Conservation (phyloP, 331 rosid species). For the Cydonia oblonga region DNA sequence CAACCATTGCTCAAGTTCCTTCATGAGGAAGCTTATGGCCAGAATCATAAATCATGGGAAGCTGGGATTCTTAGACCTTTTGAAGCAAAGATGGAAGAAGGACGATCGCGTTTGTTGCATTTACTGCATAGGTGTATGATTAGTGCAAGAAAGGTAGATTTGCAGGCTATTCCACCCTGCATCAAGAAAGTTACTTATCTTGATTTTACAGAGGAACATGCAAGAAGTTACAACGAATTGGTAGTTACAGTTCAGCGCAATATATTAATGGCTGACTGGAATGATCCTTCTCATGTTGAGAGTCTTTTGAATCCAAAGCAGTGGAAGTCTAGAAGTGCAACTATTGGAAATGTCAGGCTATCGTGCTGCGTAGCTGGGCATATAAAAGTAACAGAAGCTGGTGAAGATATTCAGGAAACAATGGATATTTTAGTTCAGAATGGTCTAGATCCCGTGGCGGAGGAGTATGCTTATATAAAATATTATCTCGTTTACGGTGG, state of each 20-base stretch:
- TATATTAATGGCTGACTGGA: constrained; percentile 97
- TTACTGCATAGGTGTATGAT: constrained; percentile 78
- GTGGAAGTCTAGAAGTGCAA: constrained; percentile 75
- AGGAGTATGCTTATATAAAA: constrained; percentile 62
- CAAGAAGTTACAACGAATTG: constrained; percentile 83
- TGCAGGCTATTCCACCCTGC: constrained; percentile 83
- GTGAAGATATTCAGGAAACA: constrained; percentile 95
- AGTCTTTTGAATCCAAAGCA: constrained; percentile 87
- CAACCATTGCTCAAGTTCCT: constrained; percentile 92
- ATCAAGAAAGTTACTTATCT: constrained; percentile 53
- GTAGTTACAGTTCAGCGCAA: constrained; percentile 86
- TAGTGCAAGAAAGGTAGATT: constrained; percentile 81
- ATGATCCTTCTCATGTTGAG: constrained; percentile 92
- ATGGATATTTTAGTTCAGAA: constrained; percentile 72
- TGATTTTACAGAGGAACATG: constrained; percentile 76
- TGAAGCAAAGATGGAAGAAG: constrained; percentile 98
- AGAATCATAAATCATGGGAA: constrained; percentile 86
- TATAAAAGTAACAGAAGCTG: constrained; percentile 90
- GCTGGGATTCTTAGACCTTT: constrained; percentile 89
- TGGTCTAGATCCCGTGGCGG: constrained; percentile 60
- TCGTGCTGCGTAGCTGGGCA: constrained; percentile 98
- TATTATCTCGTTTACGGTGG: constrained; percentile 66
- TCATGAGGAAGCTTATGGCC: constrained; percentile 91
- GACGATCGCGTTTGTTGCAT: constrained; percentile 64
- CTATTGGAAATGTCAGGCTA: constrained; percentile 72